A percentile compares a stretch with the other conserved stretches of the same genome.
phyloP scores from a whole-genome alignment of 176 grass and related monocot species.

The Triticum dicoccoides region DNA sequence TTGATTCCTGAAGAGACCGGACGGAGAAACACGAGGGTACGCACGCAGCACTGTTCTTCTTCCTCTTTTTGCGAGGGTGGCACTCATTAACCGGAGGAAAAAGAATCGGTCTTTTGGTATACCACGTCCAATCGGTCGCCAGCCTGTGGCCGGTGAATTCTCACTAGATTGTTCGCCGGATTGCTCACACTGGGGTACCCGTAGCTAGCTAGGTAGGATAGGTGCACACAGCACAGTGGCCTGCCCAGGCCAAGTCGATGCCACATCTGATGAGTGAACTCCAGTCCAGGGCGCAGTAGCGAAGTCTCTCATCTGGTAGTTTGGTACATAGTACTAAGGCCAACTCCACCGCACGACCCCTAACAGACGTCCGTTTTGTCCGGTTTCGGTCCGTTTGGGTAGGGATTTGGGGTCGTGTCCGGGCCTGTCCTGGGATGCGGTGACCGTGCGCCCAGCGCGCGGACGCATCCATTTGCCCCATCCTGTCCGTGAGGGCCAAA shows the following conservation, averaged over 20 bases:
- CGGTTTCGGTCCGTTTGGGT: too few relatives aligned
- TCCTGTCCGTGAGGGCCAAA: too few relatives aligned
- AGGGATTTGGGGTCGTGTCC: too few relatives aligned
- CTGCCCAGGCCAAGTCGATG: neutral
- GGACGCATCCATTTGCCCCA: too few relatives aligned
- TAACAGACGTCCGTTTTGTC: too few relatives aligned
- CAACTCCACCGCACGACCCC: too few relatives aligned
- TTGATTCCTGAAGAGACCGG: neutral
- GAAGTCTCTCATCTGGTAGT: too few relatives aligned
- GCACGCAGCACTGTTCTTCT: neutral
- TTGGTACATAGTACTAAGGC: too few relatives aligned
- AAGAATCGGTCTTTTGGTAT: neutral
- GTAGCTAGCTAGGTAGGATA: too few relatives aligned
- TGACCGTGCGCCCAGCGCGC: too few relatives aligned
- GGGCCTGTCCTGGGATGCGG: too few relatives aligned
- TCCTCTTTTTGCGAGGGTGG: neutral
- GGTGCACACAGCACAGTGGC: neutral
- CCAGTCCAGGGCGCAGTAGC: neutral
- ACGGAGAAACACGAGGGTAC: neutral
- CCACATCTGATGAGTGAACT: neutral
- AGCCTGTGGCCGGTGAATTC: neutral
- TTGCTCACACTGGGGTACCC: neutral
- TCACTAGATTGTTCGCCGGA: neutral
- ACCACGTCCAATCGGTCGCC: neutral
- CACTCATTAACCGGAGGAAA: neutral